These are phyloP conservation scores for Kwoniella pini DNA, from an alignment of 768 basidiomycete species.

Conservation along the genomic window DNA sequence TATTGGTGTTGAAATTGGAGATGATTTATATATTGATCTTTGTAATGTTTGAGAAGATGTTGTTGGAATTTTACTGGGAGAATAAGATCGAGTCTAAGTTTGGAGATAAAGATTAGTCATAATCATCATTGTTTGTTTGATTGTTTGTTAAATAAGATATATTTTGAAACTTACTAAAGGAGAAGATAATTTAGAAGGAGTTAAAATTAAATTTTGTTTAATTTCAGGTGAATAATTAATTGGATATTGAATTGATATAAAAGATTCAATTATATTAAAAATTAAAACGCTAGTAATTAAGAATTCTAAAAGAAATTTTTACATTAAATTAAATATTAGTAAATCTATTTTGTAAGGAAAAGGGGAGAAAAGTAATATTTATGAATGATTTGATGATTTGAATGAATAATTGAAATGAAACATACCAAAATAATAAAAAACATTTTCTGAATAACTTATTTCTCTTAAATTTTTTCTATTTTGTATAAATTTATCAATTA, in stretches of 20 bases:
- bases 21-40: not conserved
- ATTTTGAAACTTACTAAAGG: constrained; percentile 37
- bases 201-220: constrained; percentile 22
- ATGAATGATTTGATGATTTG: too few species aligned
- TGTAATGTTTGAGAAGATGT: not conserved
- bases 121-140: too few species aligned
- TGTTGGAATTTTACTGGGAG: too few species aligned
- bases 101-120: too few species aligned
- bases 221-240: not conserved
- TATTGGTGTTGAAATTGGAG: constrained; percentile 1
- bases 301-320: constrained; percentile 18
- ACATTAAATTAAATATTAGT: not conserved
- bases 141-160: too few species aligned
- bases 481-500: constrained; percentile 21
- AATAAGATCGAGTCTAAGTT: not conserved
- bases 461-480: constrained; percentile 18
- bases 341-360: not conserved
- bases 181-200: constrained; percentile 33
- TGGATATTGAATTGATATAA: constrained; percentile 26
- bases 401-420: too few species aligned
- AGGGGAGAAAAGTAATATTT: too few species aligned
- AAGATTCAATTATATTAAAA: constrained; percentile 35
- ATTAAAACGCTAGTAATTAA: constrained; percentile 15
- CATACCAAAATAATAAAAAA: too few species aligned
- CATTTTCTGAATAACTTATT: constrained; percentile 15